Evolutionary conservation across 441 rosid species (phyloP).

Genomic region (Viola pubescens): DNA sequence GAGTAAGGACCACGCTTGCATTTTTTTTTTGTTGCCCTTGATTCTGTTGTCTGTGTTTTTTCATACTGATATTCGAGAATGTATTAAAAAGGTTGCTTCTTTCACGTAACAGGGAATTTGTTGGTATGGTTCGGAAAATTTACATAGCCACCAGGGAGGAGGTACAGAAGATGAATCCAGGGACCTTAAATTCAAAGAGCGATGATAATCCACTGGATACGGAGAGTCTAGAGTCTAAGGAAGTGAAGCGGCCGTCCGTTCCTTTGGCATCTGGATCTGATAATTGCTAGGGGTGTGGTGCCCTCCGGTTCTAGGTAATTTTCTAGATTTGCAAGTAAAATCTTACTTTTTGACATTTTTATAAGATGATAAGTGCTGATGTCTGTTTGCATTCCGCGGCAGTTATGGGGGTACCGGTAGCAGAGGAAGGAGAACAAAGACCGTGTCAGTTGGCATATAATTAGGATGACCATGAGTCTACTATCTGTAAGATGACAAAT

Average conservation of each 20-base stretch:
- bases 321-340: background rate
- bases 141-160: constrained; percentile 80
- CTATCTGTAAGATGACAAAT: constrained; percentile 14
- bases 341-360: background rate
- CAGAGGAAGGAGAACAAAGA: background rate
- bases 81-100: background rate
- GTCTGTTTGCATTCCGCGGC: background rate
- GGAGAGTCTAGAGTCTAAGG: constrained; percentile 43
- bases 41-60: background rate
- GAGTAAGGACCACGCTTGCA: constrained; percentile 46
- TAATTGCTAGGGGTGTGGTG: constrained; percentile 28
- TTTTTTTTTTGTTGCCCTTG: background rate
- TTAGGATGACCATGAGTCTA: constrained; percentile 14
- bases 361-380: background rate
- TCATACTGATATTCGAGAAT: too few species aligned
- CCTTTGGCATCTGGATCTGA: constrained; percentile 28
- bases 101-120: constrained; percentile 62
- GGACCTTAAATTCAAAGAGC: constrained; percentile 38
- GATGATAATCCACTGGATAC: constrained; percentile 37
- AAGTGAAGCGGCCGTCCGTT: constrained; percentile 34
- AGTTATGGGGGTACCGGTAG: constrained; percentile 20
- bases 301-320: constrained; percentile 21
- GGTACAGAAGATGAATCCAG: constrained; percentile 80
- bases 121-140: constrained; percentile 89
- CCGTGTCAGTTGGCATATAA: constrained; percentile 12